Conservation (phyloP, 441 rosid species). For the Manihot esculenta region DNA sequence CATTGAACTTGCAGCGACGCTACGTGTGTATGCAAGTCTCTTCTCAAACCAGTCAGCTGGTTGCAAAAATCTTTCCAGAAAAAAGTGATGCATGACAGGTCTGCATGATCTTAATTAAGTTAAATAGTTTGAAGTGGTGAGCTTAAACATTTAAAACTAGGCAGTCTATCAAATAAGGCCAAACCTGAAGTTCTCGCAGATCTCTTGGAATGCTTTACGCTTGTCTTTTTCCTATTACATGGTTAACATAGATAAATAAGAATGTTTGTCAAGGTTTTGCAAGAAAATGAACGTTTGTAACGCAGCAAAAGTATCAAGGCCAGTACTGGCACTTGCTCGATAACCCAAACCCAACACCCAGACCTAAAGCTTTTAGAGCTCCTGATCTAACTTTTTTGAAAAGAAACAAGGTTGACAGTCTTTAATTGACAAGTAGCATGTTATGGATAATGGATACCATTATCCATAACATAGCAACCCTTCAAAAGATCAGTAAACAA, state of each 20-base stretch:
- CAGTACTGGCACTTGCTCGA: too few relatives aligned
- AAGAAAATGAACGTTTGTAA: neutral
- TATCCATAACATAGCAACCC: too few relatives aligned
- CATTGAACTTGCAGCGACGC: conserved; percentile 98
- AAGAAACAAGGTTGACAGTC: too few relatives aligned
- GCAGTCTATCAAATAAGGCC: conserved; percentile 16
- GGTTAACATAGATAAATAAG: neutral
- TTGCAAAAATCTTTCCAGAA: conserved; percentile 82
- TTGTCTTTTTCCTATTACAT: conserved; percentile 78
- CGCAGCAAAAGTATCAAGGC: too few relatives aligned
- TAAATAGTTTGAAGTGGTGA: conserved; percentile 19
- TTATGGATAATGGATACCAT: too few relatives aligned
- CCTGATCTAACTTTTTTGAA: too few relatives aligned
- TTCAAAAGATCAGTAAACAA: too few relatives aligned
- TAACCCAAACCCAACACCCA: too few relatives aligned
- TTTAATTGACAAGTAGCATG: too few relatives aligned
- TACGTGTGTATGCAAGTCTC: conserved; percentile 95
- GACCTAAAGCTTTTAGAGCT: too few relatives aligned
- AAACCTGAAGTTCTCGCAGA: conserved; percentile 91
- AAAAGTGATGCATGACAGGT: conserved; percentile 97
- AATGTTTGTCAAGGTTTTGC: neutral
- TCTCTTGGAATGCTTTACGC: conserved; percentile 76
- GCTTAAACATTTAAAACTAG: conserved; percentile 11
- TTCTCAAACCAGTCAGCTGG: conserved; percentile 99
- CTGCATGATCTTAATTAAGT: conserved; percentile 46